Base-by-base conservation (phyloP, 352 stramenopile genomes). In the Elongisporangium senticosum region DNA sequence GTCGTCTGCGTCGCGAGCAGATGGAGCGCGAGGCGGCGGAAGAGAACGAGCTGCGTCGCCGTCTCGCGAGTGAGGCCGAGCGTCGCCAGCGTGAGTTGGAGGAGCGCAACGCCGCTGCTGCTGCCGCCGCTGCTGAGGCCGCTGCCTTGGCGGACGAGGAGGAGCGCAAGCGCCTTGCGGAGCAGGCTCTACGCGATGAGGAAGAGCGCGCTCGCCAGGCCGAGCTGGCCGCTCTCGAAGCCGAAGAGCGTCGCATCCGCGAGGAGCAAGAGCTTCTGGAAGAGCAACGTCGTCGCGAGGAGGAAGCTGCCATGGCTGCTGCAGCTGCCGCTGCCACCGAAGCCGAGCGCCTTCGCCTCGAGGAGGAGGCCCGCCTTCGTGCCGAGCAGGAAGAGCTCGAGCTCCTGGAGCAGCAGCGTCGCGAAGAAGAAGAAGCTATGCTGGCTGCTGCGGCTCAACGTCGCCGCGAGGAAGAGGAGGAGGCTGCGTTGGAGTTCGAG, bases 1-100 rank as follows among this genome's bases (percentile, higher is more conserved):
- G 83, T 33, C 83, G 85, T n/a, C 62, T 86, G 63, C 83, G 84
- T 17, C 79, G 79, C 40, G 79, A 92, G 63, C 79, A 92, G 68
- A 81, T 90, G 20, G 82, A 85, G 55, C 67, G 69, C n/a, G 79
- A 92, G 58, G 73, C 62, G n/a, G 51, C 58, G 0, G 82, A 74
- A 0, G 79, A 92, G 61, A 69, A 82, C 54, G 78, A 68, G 53
- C 48, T 90, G 6, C 76, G 77, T 20, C 66, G 72, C 63, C 74
- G 79, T 22, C 67, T 83, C 47, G 79, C 77, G 11, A 72, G 69
- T 6, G 80, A 67, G 7, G 71, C 63, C 1, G 71, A 79, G 17
- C 67, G 81, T 49, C 73, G 71, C 20, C 60, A 61, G 14, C 71
- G 64, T 7, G 53, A 80, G 3, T 68, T 75, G 15, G 72, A 79